Base-by-base conservation (phyloP, 2,329 filamentous ascomycete species). In the Scedosporium apiospermum region DNA sequence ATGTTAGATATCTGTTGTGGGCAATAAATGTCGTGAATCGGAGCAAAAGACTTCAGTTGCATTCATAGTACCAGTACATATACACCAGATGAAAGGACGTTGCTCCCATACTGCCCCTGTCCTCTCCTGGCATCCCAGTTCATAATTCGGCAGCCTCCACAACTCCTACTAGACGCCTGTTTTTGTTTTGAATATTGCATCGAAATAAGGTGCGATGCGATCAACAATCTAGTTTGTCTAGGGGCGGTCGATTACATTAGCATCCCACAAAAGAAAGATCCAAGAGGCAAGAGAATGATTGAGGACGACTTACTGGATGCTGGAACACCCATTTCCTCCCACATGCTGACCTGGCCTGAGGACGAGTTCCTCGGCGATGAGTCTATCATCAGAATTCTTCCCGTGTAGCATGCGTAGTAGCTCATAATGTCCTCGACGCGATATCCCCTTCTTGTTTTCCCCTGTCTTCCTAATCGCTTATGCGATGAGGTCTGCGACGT, bases 401-500 rank as follows among this genome's bases (percentile, higher is more conserved):
- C 62, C 63, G 21, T 58, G 42, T 21, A 5, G 6, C 44, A 49
- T 49, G 6, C 44, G 21, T 49, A 49, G 16, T 18, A 49, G 44
- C 44, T 49, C 44, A 18, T 4, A 49, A 18, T 2, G 62, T 62
- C 42, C 49, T 38, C 12, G 38, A 49, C 14, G 10, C 14, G 51
- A 16, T 9, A 23, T 21, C 27, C 6, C 16, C 16, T 18, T 27
- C 42, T 30, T 6, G 12, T 51, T 51, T 57, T 53, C 18, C 18
- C 49, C 59, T n/a, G 53, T 7, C 10, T 18, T 34, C 10, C 16
- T 23, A 7, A 38, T 38, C 2, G 23, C 55, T 74, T 77, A 84
- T 42, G 81, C 74, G 64, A 82, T 82, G 30, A 86, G 78, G 68
- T 84, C 82, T 69, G 83, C 85, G 73, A 91, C 91, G 72, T 97